Base-by-base conservation (phyloP, 257 asterid genomes). In the Plantago ovata region DNA sequence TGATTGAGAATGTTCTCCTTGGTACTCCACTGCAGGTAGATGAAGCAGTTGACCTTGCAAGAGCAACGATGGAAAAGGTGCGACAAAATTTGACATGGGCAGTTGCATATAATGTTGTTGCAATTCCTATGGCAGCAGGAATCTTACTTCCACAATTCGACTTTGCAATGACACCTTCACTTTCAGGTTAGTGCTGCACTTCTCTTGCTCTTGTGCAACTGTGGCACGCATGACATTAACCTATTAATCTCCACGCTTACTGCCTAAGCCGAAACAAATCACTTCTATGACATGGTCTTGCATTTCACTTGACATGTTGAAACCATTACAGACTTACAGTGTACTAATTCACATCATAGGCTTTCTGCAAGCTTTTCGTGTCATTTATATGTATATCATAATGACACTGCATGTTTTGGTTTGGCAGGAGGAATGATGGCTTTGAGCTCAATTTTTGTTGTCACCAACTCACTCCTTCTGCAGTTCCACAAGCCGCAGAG, bases 161-260 rank as follows among this genome's bases (percentile, higher is more conserved):
- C 77, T 85, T 92, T 65, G 98, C 98, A 42, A 85, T 92, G 96
- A 85, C 98, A 7, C 98, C 98, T 61, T 92, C 98, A 2, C 81
- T 92, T 62, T 88, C 98, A 66, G 98, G 98, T 85, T 32, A 57
- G 49, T 48, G 52, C 51, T 46, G 64, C 19, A 58, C 45, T 41
- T 55, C 53, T 63, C 13, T 71, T 23, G 11, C 43, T 33, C 4
- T 21, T 6, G 4, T 28, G 36, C 36, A 28, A 1, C n/a, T 28
- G 36, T 28, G 36, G 36, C 7, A 28, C 7, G 33, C 33, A 28
- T 28, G 36, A 4, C 36, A 28, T 28, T 28, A 28, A 28, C 36
- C 36, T 28, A 28, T 28, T 28, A 28, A 28, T 28, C 36, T 28
- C 2, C 36, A 28, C 7, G 36, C 36, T 28, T 28, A 28, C 1